These are phyloP conservation scores for Phytophthora boehmeriae DNA, from an alignment of 352 stramenopile species.

Conservation along the genomic window DNA sequence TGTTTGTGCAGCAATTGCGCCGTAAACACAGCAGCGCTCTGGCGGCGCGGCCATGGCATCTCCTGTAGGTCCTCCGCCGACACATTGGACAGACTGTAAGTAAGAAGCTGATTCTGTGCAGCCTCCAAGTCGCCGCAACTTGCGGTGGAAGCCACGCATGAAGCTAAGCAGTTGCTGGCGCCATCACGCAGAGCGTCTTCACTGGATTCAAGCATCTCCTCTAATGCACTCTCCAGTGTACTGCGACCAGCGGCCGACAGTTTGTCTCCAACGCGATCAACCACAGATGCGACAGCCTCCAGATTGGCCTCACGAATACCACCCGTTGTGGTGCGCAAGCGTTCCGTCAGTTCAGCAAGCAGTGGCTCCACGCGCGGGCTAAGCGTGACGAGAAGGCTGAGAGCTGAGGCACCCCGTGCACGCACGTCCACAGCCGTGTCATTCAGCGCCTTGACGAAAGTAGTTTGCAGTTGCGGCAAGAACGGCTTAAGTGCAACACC, in stretches of 20 bases:
- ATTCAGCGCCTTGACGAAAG: slow-evolving; percentile 99
- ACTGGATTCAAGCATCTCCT: slow-evolving; percentile 64
- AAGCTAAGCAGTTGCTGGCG: slow-evolving; percentile 74
- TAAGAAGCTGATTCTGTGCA: slow-evolving; percentile 41
- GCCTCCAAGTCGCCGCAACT: slow-evolving; percentile 38
- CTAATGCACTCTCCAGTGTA: slow-evolving; percentile 64
- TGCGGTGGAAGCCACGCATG: slow-evolving; percentile 54
- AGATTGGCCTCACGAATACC: slow-evolving; percentile 84
- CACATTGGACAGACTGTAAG: slow-evolving; percentile 55
- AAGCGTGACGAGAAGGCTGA: slow-evolving; percentile 94
- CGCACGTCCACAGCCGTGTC: slow-evolving; percentile 95
- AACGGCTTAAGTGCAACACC: slow-evolving; percentile 98
- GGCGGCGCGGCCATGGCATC: slow-evolving; percentile 58
- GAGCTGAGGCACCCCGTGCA: slow-evolving; percentile 88
- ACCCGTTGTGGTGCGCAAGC: slow-evolving; percentile 61
- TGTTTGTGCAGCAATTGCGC: slow-evolving; percentile 57
- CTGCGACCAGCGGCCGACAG: slow-evolving; percentile 56
- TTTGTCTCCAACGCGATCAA: slow-evolving; percentile 74
- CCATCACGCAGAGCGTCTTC: slow-evolving; percentile 70
- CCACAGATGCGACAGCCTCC: slow-evolving; percentile 65
- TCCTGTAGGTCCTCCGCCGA: slow-evolving; percentile 41
- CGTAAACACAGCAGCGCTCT: slow-evolving; percentile 69
- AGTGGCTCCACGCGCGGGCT: slow-evolving; percentile 96
- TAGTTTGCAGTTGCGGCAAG: slow-evolving; percentile 99
- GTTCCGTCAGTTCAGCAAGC: slow-evolving; percentile 94